Evolutionary conservation across 139 green algal species (phyloP), one percentile per base, ranked within the genome.

Genomic region (Chlorella sorokiniana): DNA sequence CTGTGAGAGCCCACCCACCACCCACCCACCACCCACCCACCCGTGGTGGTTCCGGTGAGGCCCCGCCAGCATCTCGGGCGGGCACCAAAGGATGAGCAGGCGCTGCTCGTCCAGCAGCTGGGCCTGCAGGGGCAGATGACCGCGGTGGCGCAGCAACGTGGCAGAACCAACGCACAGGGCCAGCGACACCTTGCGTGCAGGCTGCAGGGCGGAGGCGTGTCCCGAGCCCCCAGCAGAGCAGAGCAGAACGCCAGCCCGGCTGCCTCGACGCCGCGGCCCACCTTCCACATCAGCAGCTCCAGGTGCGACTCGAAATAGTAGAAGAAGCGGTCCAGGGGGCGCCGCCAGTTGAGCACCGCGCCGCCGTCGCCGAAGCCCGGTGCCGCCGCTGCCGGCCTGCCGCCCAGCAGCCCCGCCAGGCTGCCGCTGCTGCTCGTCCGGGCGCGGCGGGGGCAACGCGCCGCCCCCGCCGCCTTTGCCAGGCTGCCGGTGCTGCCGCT

Each of bases 271-370:
- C 40, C 9, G 22, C 40, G 4, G 54, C 75, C 3, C 62, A 81
- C 76, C 77, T 82, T 82, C 77, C 77, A 82, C 65, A 83, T 83
- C 35, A 83, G 41, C 48, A 83, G 51, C 65, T 83, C 78, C 35
- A 51, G 23, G 23, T 75, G 51, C 35, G 65, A 48, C 48, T 83
- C 65, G 38, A 83, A 83, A 29, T 83, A 70, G n/a, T 78, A 83
- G 29, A 59, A 69, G 67, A 83, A 83, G 23, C 78, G 65, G 45
- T 83, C 78, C 51, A 83, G 37, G 8, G 48, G 65, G 29, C 78
- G 78, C 33, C 78, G 78, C 75, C 59, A 81, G 59, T 81, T 40
- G 29, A 29, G 31, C 7, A 40, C 7, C 22, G 25, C 54, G 54
- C 70, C 20, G 73, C 73, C 35, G 35, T 1, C 8, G 68, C 41